Evolutionary conservation across 2,329 filamentous ascomycete species (phyloP).

Genomic region (Aureobasidium vineae): DNA sequence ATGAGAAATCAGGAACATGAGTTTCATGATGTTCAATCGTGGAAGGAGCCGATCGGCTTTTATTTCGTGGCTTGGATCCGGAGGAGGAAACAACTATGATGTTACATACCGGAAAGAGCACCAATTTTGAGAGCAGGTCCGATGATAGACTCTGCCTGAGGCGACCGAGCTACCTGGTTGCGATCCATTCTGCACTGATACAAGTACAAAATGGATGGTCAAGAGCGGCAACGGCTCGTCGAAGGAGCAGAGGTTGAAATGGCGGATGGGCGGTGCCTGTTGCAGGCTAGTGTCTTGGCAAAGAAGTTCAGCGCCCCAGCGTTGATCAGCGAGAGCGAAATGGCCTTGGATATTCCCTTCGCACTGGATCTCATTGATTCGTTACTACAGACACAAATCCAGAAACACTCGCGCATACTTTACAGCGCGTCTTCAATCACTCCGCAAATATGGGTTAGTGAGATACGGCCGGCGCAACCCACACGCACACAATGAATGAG

Average conservation of each 20-base stretch:
- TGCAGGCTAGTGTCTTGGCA: constrained; percentile 10
- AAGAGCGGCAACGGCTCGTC: not conserved
- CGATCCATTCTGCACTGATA: not conserved
- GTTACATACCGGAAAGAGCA: constrained; percentile 24
- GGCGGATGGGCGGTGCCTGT: not conserved
- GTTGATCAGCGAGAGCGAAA: constrained; percentile 7
- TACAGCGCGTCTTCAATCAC: constrained; percentile 27
- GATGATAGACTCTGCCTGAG: constrained; percentile 9
- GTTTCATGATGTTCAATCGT: not conserved
- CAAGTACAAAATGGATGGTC: not conserved
- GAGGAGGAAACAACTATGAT: not conserved
- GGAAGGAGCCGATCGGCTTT: not conserved
- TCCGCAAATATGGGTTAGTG: constrained; percentile 58
- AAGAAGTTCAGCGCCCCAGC: constrained; percentile 19
- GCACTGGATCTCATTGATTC: constrained; percentile 8
- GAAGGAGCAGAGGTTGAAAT: constrained; percentile 1
- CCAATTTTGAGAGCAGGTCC: constrained; percentile 27
- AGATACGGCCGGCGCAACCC: constrained; percentile 19
- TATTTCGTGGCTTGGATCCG: constrained; percentile 6
- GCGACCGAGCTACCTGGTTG: not conserved
- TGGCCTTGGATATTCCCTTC: constrained; percentile 10
- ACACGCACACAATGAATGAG: not conserved
- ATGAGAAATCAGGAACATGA: not conserved
- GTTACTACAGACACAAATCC: not conserved
- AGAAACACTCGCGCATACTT: constrained; percentile 24